Conservation (phyloP, 345 rosid species). For the Dipteronia sinensis region DNA sequence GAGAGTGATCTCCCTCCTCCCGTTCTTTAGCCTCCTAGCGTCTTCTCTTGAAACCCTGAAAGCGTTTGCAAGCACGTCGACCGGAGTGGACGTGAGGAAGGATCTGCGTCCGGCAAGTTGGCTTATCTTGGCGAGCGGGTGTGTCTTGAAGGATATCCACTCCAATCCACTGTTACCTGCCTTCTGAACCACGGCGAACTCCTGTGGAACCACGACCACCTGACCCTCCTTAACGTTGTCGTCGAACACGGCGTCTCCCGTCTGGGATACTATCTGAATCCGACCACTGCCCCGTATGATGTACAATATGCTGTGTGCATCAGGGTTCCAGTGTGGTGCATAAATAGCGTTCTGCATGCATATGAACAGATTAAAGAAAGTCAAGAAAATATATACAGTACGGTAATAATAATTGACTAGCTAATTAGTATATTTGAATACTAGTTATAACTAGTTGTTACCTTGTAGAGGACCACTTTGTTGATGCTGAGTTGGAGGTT, state of each 20-base stretch:
- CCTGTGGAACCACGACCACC: slow-evolving; percentile 38
- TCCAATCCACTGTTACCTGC: slow-evolving; percentile 35
- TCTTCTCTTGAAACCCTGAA: slow-evolving; percentile 38
- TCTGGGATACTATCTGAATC: slow-evolving; percentile 37
- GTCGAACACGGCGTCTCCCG: slow-evolving; percentile 31
- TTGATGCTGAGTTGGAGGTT: slow-evolving; percentile 53
- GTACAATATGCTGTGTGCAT: slow-evolving; percentile 45
- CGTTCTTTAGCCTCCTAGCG: slow-evolving; percentile 34
- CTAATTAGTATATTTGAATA: no score
- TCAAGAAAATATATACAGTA: no score
- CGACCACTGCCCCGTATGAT: slow-evolving; percentile 32
- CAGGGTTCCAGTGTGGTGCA: slow-evolving; percentile 40
- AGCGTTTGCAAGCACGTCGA: slow-evolving; percentile 37
- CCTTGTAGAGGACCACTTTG: slow-evolving; percentile 47
- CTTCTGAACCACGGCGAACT: slow-evolving; percentile 32
- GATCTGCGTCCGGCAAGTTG: slow-evolving; percentile 40
- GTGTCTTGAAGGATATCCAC: slow-evolving; percentile 45
- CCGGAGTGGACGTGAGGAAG: slow-evolving; percentile 30
- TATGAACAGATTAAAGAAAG: no score
- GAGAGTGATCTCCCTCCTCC: slow-evolving; percentile 25
- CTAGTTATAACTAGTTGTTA: background rate
- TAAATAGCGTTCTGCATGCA: slow-evolving; percentile 38
- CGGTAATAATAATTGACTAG: no score
- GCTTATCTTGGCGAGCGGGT: slow-evolving; percentile 23
- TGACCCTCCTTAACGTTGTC: slow-evolving; percentile 37